Conservation (phyloP, 179 eudicot species). For the Spergularia azorica region DNA sequence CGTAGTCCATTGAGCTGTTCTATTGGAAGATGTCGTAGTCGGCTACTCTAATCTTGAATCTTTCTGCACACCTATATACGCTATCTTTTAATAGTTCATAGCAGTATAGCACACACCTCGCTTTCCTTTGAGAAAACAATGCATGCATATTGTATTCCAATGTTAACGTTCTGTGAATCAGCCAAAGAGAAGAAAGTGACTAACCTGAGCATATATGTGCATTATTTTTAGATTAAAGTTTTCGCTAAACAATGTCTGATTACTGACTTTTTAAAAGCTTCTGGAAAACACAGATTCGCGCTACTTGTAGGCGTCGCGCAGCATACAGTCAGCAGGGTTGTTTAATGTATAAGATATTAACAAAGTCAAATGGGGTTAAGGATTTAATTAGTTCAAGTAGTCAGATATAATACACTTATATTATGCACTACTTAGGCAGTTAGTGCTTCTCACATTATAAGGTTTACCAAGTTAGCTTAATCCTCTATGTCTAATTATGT, state of each 20-base stretch:
- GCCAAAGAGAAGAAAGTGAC: conserved; percentile 20
- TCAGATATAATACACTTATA: conserved; percentile 16
- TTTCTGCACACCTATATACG: background rate
- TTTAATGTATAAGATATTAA: conserved; percentile 8
- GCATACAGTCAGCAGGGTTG: conserved; percentile 18
- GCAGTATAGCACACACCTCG: background rate
- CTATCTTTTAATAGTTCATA: background rate
- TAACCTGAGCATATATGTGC: background rate
- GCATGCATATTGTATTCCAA: conserved; percentile 8
- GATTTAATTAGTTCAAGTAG: conserved; percentile 20
- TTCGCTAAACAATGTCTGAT: conserved; percentile 15
- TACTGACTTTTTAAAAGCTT: conserved; percentile 12
- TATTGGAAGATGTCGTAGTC: conserved; percentile 6
- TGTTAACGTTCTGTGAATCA: conserved; percentile 9
- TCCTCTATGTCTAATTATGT: background rate
- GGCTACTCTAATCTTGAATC: conserved; percentile 7
- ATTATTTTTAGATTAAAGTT: conserved; percentile 4
- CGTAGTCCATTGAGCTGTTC: conserved; percentile 1
- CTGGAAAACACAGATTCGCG: conserved; percentile 20
- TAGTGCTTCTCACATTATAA: conserved; percentile 38
- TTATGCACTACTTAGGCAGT: conserved; percentile 18
- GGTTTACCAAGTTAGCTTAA: conserved; percentile 18
- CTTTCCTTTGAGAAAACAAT: conserved; percentile 7
- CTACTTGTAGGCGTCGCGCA: background rate
- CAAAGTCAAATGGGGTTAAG: conserved; percentile 22